Percentiles rank a stretch among this genome's conserved stretches.
Evolutionary conservation across 2,329 filamentous ascomycete species (phyloP).

Genomic region (Trichoderma sp.): DNA sequence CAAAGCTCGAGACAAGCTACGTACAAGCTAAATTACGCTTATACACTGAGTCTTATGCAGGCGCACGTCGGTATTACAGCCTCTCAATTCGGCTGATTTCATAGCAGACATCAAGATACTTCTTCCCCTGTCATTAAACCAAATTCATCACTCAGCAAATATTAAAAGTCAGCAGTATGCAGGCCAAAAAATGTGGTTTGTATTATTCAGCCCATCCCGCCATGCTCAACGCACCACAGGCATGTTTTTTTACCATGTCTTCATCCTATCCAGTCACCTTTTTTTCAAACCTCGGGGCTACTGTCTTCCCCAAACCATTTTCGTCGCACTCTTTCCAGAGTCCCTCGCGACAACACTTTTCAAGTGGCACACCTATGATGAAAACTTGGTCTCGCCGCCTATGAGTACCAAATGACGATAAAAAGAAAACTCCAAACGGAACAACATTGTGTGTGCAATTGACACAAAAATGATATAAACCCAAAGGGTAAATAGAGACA

Average conservation of each 20-base stretch:
- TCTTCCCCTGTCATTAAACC: background rate
- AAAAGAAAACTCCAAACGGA: conserved; percentile 10
- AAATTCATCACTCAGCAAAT: background rate
- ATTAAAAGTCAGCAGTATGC: background rate
- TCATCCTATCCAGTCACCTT: background rate
- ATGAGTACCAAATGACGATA: conserved; percentile 8
- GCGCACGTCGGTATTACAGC: background rate
- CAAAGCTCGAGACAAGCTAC: background rate
- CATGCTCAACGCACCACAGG: background rate
- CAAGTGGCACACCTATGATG: background rate
- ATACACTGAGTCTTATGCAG: background rate
- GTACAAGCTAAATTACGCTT: background rate
- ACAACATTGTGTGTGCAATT: conserved; percentile 10
- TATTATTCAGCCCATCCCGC: background rate
- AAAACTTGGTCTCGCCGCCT: background rate
- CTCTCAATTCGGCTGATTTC: too few species aligned
- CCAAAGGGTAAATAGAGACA: background rate
- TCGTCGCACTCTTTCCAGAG: background rate
- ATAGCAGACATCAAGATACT: background rate
- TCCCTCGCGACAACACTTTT: background rate
- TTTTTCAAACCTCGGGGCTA: background rate
- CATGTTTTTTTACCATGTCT: background rate
- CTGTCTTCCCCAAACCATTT: background rate
- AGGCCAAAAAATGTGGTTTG: background rate
- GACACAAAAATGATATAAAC: background rate